Conservation (phyloP, 192 early-diverging fungal species). For the Lobosporangium transversale region DNA sequence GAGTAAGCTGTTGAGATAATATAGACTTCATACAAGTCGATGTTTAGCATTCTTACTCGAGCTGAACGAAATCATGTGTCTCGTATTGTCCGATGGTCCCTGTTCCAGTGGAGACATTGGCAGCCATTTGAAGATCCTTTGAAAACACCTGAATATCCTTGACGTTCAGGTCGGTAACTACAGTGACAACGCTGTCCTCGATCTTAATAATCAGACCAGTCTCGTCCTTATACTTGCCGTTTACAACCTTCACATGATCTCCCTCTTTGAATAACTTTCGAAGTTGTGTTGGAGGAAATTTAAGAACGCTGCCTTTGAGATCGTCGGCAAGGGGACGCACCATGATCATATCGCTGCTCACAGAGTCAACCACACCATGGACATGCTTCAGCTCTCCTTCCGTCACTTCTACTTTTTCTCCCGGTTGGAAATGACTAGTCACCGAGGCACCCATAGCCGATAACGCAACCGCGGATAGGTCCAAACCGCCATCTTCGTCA, state of each 20-base stretch:
- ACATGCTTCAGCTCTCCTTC: constrained; percentile 86
- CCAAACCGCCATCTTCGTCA: constrained; percentile 69
- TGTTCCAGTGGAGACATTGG: constrained; percentile 72
- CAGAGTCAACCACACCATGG: constrained; percentile 76
- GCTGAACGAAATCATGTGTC: constrained; percentile 87
- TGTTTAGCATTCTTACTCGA: constrained; percentile 58
- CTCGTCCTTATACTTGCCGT: constrained; percentile 84
- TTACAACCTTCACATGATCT: constrained; percentile 94
- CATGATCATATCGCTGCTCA: constrained; percentile 78
- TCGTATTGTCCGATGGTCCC: constrained; percentile 78
- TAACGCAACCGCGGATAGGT: constrained; percentile 59
- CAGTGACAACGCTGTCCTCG: constrained; percentile 81
- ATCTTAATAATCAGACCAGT: constrained; percentile 91
- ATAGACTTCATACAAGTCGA: background rate
- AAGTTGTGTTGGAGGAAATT: constrained; percentile 75
- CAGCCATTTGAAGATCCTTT: constrained; percentile 84
- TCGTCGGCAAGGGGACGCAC: constrained; percentile 72
- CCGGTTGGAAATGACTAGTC: constrained; percentile 71
- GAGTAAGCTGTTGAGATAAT: background rate
- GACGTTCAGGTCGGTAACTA: constrained; percentile 76
- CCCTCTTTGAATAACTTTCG: constrained; percentile 91
- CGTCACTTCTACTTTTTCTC: constrained; percentile 88
- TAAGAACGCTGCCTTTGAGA: constrained; percentile 55
- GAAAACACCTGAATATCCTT: constrained; percentile 88
- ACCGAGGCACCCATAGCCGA: constrained; percentile 59